Evolutionary conservation across 352 stramenopile genomes (phyloP), one percentile per base, ranked within the genome.

Genomic region (Phytopythium boreale): DNA sequence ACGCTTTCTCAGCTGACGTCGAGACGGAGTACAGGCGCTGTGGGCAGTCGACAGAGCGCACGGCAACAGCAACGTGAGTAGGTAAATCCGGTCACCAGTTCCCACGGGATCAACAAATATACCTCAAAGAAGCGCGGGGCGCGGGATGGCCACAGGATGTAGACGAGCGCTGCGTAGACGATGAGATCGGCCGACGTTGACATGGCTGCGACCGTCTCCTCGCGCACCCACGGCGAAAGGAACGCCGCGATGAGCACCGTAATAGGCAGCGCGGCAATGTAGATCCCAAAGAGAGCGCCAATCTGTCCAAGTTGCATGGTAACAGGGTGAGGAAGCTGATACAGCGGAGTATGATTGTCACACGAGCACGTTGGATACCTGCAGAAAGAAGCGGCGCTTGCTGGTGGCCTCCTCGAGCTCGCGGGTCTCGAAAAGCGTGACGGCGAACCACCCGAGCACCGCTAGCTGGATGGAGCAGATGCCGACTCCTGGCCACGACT

Each of bases 61-160:
- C 43, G 60, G 15, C 22, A 59, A 55, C 49, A 22, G 19, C 62
- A 49, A 22, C 14, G 61, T 56, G 20, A 26, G 22, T 63, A n/a
- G 37, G 34, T 26, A 4, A 3, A 39, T 14, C 15, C 26, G 5
- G 47, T 4, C 12, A 34, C 15, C 34, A 43, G 22, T 2, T 10
- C 34, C 34, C 34, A 39, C 34, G 10, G 34, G 11, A 46, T 29
- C 9, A 56, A 17, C 27, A 29, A 43, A 44, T 17, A 56, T 75
- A 93, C 84, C 76, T 93, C 84, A 60, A 93, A 93, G 68, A 90
- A 92, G 20, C 74, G 74, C 9, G 82, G 84, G 7, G 84, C 84
- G 36, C 82, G 76, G 26, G 81, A 83, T 11, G 84, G 79, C 82
- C 82, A 93, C 22, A 93, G 57, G 44, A 87, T 68, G 61, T 82